A percentile compares a stretch with the other conserved stretches of the same genome.
Evolutionary conservation across 495 filamentous ascomycete genomes (phyloP).

Genomic region (Pyrenula aspistea): DNA sequence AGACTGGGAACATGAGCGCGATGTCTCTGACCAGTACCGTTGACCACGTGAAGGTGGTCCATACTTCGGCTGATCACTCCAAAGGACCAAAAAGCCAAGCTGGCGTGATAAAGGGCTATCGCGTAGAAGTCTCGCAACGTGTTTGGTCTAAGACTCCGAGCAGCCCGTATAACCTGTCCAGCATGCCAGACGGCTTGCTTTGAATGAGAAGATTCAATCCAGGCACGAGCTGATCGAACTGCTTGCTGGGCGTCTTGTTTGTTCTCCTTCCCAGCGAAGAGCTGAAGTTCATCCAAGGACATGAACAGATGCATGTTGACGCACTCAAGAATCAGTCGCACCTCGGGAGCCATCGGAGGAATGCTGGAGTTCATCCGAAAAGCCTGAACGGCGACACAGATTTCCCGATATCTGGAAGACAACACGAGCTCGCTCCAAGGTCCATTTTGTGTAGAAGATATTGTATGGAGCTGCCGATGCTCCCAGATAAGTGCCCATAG

Average conservation of each 20-base stretch:
- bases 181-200: conserved; percentile 50
- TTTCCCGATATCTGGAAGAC: conserved; percentile 38
- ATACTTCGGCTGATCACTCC: conserved; percentile 30
- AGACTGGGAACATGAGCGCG: conserved; percentile 13
- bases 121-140: conserved; percentile 46
- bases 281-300: conserved; percentile 51
- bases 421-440: conserved; percentile 34
- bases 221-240: conserved; percentile 37
- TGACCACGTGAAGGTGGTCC: conserved; percentile 5
- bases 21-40: conserved; percentile 2
- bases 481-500: conserved; percentile 48
- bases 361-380: conserved; percentile 27
- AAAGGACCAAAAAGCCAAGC: conserved; percentile 48
- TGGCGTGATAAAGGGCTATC: conserved; percentile 47
- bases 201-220: conserved; percentile 37
- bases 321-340: conserved; percentile 37
- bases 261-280: conserved; percentile 51
- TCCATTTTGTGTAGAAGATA: conserved; percentile 25
- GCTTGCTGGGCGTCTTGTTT: conserved; percentile 44
- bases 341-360: conserved; percentile 15
- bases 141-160: conserved; percentile 30
- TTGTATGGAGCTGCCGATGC: conserved; percentile 42
- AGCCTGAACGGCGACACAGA: conserved; percentile 27
- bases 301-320: conserved; percentile 48
- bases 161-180: conserved; percentile 45